Conservation (phyloP, 176 grass and related monocot genomes). For the Triticum turgidum region DNA sequence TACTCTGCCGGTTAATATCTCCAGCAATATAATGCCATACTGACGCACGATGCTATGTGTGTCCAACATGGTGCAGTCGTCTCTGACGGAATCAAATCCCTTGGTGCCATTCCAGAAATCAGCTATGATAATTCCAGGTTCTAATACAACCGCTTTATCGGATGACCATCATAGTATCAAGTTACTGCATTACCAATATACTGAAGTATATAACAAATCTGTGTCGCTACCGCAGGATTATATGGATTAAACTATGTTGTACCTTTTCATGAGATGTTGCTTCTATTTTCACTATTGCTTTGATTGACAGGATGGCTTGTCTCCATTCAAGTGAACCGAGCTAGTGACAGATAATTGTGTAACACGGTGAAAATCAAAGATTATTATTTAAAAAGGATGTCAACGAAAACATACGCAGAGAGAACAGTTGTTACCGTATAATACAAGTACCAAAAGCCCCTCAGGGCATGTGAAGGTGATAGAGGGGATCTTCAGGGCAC, state of each 20-base stretch:
- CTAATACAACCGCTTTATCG: not conserved
- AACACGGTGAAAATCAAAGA: slow-evolving; percentile 39
- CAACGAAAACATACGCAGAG: slow-evolving; percentile 29
- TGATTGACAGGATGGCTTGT: slow-evolving; percentile 89
- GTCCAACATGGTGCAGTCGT: not conserved
- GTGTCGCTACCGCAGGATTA: not conserved
- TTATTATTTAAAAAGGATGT: slow-evolving; percentile 22
- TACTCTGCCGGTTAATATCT: too few relatives aligned
- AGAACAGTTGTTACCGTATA: slow-evolving; percentile 64
- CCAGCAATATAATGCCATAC: slow-evolving; percentile 33
- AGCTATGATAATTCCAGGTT: not conserved
- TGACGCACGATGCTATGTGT: slow-evolving; percentile 37
- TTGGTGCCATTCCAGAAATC: slow-evolving; percentile 42
- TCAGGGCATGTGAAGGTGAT: slow-evolving; percentile 62
- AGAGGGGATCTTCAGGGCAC: slow-evolving; percentile 56
- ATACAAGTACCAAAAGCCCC: slow-evolving; percentile 76
- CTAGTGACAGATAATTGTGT: slow-evolving; percentile 61
- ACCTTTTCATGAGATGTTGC: slow-evolving; percentile 82
- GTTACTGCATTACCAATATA: not conserved
- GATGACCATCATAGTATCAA: not conserved
- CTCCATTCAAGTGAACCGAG: slow-evolving; percentile 63
- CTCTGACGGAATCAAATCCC: not conserved
- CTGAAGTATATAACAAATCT: not conserved
- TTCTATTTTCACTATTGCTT: slow-evolving; percentile 81
- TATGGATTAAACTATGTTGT: not conserved